A percentile compares a stretch with the other conserved stretches of the same genome.
Conservation (phyloP, 257 asterid genomes). For the Ophiorrhiza pumila region DNA sequence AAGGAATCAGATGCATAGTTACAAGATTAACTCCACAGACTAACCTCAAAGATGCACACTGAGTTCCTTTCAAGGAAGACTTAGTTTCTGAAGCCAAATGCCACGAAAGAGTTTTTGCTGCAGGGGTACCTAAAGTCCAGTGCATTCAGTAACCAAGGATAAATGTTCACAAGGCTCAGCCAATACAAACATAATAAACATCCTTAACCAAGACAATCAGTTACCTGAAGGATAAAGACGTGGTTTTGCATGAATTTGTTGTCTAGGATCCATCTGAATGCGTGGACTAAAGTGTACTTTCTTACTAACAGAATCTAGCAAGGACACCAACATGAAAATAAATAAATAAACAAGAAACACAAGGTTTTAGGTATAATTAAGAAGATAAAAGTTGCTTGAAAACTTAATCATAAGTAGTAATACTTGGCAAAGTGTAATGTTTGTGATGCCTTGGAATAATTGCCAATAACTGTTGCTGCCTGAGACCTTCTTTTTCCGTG, state of each 20-base stretch:
- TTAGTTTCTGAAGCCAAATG: slow-evolving; percentile 94
- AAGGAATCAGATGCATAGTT: not conserved
- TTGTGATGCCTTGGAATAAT: slow-evolving; percentile 96
- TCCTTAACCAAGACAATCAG: slow-evolving; percentile 13
- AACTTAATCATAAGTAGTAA: slow-evolving; percentile 17
- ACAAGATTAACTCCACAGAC: slow-evolving; percentile 25
- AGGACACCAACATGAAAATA: slow-evolving; percentile 13
- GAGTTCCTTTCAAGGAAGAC: slow-evolving; percentile 72
- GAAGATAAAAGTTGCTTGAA: not conserved
- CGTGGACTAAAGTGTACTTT: slow-evolving; percentile 88
- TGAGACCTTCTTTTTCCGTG: slow-evolving; percentile 75
- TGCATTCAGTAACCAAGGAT: not conserved
- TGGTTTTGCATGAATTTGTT: slow-evolving; percentile 49
- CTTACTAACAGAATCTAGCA: slow-evolving; percentile 70
- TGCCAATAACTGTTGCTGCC: slow-evolving; percentile 91
- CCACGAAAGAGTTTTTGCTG: slow-evolving; percentile 90
- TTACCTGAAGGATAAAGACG: slow-evolving; percentile 68
- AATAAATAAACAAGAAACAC: slow-evolving; percentile 18
- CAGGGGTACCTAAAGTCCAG: slow-evolving; percentile 54
- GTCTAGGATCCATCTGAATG: slow-evolving; percentile 52
- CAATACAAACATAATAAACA: not conserved
- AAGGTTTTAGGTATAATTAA: slow-evolving; percentile 12
- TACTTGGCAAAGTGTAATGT: slow-evolving; percentile 91
- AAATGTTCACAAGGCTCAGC: not conserved
- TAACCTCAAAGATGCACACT: slow-evolving; percentile 59